Conservation (phyloP, 2,329 filamentous ascomycete species). For the Monosporascus ibericus region DNA sequence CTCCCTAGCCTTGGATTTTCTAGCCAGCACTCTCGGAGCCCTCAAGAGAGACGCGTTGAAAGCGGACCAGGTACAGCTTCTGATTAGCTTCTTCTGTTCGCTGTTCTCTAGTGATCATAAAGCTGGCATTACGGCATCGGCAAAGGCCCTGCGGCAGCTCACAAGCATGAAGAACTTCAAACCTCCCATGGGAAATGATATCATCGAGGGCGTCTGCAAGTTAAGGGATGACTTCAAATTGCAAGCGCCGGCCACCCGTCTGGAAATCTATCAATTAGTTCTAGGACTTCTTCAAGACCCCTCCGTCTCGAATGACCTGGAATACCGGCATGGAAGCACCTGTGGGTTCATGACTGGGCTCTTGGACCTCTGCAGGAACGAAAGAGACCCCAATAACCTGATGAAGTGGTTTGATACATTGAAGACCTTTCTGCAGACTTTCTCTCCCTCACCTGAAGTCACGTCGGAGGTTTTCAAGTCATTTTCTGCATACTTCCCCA, state of each 20-base stretch:
- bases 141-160: slow-evolving; percentile 45
- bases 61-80: slow-evolving; percentile 43
- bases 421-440: slow-evolving; percentile 37
- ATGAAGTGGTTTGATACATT: slow-evolving; percentile 52
- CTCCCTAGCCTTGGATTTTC: slow-evolving; percentile 45
- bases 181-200: slow-evolving; percentile 39
- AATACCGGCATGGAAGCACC: slow-evolving; percentile 36
- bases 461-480: slow-evolving; percentile 45
- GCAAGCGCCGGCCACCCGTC: slow-evolving; percentile 44
- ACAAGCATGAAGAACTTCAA: slow-evolving; percentile 46
- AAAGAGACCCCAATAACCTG: slow-evolving; percentile 52
- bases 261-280: slow-evolving; percentile 46
- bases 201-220: slow-evolving; percentile 43
- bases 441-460: slow-evolving; percentile 38
- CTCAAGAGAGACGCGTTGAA: slow-evolving; percentile 40
- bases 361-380: slow-evolving; percentile 44
- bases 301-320: slow-evolving; percentile 36
- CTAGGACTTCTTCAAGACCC: slow-evolving; percentile 36
- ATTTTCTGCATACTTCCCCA: slow-evolving; percentile 57
- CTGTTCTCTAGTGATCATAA: slow-evolving; percentile 56
- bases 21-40: slow-evolving; percentile 46
- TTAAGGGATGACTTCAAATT: slow-evolving; percentile 52
- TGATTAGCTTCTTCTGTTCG: slow-evolving; percentile 50
- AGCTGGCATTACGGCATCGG: slow-evolving; percentile 49
- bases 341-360: slow-evolving; percentile 43